Evolutionary conservation across 371 early-diverging fungal genomes (phyloP), one percentile per base, ranked within the genome.

Genomic region (Mortierella sp.): DNA sequence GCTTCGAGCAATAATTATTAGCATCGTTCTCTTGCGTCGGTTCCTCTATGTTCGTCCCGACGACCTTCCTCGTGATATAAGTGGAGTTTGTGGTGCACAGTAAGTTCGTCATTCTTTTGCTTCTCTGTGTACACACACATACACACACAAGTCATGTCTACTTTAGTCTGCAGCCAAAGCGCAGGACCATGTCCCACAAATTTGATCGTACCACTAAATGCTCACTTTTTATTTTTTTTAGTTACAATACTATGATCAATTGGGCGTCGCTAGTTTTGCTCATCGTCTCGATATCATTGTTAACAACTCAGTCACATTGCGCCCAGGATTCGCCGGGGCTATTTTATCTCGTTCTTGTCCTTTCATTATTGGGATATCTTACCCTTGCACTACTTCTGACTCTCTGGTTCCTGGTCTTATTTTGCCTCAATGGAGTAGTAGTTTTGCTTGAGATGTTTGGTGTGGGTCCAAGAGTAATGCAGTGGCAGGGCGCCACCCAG

Each of bases 181-280:
- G 45, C 28, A 47, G 6, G 61, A 20, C 8, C 39, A 43, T 20
- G 45, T 45, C 12, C 12, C 8, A 22, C 32, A 11, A 55, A 43
- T 14, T 11, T 43, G 57, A 28, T 22, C 16, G 40, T 35, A 10
- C 40, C 20, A 45, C 26, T 18, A 30, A 26, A 65, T 70, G 47
- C 45, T 26, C 26, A 37, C 45, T 20, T 62, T 20, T 43, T 45
- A 2, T 54, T 11, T 52, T 47, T 37, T 32, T 5, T 51, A 68
- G 81, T 40, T 81, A 81, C 70, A 76, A 67, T 55, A 81, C 81
- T 20, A 62, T 81, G 81, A 69, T 76, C 67, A 81, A 81, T 35
- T 81, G 76, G 81, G 81, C 70, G 14, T 81, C 81, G 3, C 59
- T 81, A 11, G n/a, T 81, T 47, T 60, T 81, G 16, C 30, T 75